Evolutionary conservation across 2,329 filamentous ascomycete species (phyloP).

Genomic region (Zarea fungicola): DNA sequence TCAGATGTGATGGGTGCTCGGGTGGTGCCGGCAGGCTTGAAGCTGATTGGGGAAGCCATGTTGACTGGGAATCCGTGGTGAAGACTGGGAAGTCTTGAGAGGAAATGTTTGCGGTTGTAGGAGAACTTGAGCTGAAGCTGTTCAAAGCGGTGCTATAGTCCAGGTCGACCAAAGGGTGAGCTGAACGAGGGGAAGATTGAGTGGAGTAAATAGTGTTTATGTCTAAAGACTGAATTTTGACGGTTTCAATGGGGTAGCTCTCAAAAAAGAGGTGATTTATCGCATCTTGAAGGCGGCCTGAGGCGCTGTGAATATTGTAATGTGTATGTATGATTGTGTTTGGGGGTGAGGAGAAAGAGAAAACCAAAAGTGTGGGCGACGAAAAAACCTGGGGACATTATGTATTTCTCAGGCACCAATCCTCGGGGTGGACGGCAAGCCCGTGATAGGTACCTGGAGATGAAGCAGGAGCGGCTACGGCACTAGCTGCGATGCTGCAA

Average conservation of each 20-base stretch:
- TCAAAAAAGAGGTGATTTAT: slow-evolving; percentile 44
- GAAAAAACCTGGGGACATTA: slow-evolving; percentile 28
- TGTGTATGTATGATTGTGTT: slow-evolving; percentile 26
- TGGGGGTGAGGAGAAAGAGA: slow-evolving; percentile 32
- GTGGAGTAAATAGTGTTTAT: slow-evolving; percentile 39
- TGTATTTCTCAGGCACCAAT: slow-evolving; percentile 46
- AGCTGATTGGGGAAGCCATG: slow-evolving; percentile 72
- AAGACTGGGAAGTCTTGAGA: slow-evolving; percentile 66
- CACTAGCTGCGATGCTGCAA: not conserved
- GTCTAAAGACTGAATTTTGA: slow-evolving; percentile 50
- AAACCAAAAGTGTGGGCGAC: slow-evolving; percentile 21
- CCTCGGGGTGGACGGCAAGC: slow-evolving; percentile 14
- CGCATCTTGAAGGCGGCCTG: slow-evolving; percentile 50
- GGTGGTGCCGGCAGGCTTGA: slow-evolving; percentile 58
- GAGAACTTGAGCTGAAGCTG: slow-evolving; percentile 54
- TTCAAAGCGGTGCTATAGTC: slow-evolving; percentile 58
- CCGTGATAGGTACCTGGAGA: slow-evolving; percentile 15
- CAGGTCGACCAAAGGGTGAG: slow-evolving; percentile 61
- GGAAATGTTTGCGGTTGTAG: slow-evolving; percentile 54
- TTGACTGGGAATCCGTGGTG: slow-evolving; percentile 76
- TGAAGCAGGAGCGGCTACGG: not conserved
- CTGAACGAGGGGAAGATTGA: slow-evolving; percentile 36
- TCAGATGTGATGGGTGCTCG: slow-evolving; percentile 52
- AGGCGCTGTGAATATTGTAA: slow-evolving; percentile 29
- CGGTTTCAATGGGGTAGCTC: slow-evolving; percentile 33